Evolutionary conservation across 306 rosid species (phyloP).

Genomic region (Vicia sativa): DNA sequence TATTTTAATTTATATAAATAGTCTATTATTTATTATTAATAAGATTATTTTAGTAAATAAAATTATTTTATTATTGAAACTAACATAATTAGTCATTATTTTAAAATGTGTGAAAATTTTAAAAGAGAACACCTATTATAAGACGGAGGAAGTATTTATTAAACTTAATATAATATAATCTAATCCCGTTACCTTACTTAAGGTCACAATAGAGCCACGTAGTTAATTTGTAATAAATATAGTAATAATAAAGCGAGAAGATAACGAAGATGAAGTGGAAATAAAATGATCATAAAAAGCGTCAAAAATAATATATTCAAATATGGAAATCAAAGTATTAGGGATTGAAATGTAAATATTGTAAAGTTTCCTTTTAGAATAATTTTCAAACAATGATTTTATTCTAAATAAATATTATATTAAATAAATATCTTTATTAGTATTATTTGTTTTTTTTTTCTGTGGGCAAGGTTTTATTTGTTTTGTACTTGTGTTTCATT

Average conservation of each 20-base stretch:
- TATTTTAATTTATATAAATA: no score
- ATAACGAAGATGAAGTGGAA: conserved; percentile 51
- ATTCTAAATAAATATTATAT: not conserved
- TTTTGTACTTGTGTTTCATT: conserved; percentile 26
- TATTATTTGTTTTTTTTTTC: conserved; percentile 23
- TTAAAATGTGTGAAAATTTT: no score
- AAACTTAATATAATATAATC: no score
- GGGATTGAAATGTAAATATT: not conserved
- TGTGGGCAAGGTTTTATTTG: conserved; percentile 49
- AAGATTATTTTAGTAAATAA: no score
- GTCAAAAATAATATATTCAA: conserved; percentile 20
- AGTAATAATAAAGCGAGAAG: conserved; percentile 50
- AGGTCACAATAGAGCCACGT: conserved; percentile 87
- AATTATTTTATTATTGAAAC: no score
- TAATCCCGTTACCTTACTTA: conserved; percentile 12
- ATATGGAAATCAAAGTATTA: conserved; percentile 1
- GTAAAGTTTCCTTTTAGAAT: conserved; percentile 14
- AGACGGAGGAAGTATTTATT: no score
- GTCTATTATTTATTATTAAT: no score
- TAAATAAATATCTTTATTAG: not conserved
- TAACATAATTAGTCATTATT: no score
- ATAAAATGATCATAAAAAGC: conserved; percentile 11
- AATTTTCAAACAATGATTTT: conserved; percentile 19
- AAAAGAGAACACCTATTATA: no score
- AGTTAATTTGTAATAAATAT: conserved; percentile 32